A percentile compares a stretch with the other conserved stretches of the same genome.
These are phyloP conservation scores for Globisporangium polare DNA, from an alignment of 352 stramenopile genomes.

Conservation along the genomic window DNA sequence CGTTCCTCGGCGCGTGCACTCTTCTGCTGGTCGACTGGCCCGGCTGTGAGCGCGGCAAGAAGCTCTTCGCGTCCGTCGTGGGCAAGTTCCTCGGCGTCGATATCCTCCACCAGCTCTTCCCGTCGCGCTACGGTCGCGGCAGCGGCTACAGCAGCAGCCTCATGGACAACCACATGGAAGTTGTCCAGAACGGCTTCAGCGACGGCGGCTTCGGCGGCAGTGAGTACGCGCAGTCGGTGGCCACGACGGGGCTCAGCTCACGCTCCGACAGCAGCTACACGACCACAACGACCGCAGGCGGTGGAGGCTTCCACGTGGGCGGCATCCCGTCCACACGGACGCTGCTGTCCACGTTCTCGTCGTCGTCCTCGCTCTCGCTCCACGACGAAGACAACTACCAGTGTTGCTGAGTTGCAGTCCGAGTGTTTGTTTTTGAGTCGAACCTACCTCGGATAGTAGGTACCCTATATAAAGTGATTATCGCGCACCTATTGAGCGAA, in stretches of 20 bases:
- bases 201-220: conserved; percentile 5
- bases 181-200: neutral
- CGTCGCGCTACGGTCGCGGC: conserved; percentile 6
- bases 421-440: neutral
- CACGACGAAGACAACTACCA: conserved; percentile 9
- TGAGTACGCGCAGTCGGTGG: conserved; percentile 2
- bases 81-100: conserved; percentile 60
- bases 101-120: conserved; percentile 21
- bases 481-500: neutral
- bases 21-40: conserved; percentile 34
- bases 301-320: neutral
- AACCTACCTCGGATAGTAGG: neutral
- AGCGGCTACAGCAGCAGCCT: neutral
- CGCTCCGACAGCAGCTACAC: conserved; percentile 13
- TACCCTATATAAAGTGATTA: neutral
- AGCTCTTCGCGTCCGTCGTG: conserved; percentile 32
- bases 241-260: conserved; percentile 7
- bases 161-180: conserved; percentile 3
- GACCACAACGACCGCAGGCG: neutral
- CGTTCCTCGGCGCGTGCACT: conserved; percentile 41
- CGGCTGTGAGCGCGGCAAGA: conserved; percentile 45
- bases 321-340: neutral
- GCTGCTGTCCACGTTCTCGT: conserved; percentile 10
- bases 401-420: neutral
- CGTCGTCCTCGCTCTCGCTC: conserved; percentile 16